Percentiles rank a stretch among this genome's conserved stretches.
Conservation (phyloP, 768 basidiomycete genomes). For the Suillus plorans region DNA sequence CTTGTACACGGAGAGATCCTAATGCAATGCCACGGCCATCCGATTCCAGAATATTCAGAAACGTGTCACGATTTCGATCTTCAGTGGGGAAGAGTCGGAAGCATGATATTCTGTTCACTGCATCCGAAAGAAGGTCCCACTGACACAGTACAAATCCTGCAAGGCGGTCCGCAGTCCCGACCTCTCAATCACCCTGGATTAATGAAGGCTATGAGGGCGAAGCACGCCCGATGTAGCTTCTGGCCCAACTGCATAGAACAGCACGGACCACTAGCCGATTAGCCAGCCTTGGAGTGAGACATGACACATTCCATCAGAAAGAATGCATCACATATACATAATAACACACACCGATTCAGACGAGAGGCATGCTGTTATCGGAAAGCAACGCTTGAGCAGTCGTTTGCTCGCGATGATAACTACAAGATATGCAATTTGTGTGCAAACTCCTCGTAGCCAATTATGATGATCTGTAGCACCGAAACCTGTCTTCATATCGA, state of each 20-base stretch:
- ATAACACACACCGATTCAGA: conserved; percentile 13
- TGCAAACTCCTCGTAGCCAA: conserved; percentile 36
- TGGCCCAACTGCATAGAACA: conserved; percentile 80
- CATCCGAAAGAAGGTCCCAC: conserved; percentile 23
- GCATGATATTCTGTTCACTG: conserved; percentile 7
- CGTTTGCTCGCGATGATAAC: conserved; percentile 80
- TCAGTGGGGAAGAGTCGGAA: conserved; percentile 73
- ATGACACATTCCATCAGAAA: background rate
- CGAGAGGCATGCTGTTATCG: background rate
- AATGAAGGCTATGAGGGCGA: conserved; percentile 31
- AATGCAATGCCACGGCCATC: conserved; percentile 40
- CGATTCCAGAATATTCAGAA: conserved; percentile 48
- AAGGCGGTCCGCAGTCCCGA: conserved; percentile 67
- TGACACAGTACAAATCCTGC: conserved; percentile 55
- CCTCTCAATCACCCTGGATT: conserved; percentile 38
- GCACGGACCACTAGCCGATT: conserved; percentile 51
- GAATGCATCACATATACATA: background rate
- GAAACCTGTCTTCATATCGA: conserved; percentile 60
- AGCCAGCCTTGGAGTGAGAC: conserved; percentile 3
- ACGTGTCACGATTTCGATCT: conserved; percentile 79
- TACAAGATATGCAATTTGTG: conserved; percentile 43
- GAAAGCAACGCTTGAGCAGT: conserved; percentile 28
- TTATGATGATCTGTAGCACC: conserved; percentile 64
- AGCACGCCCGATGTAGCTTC: conserved; percentile 56
- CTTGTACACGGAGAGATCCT: conserved; percentile 38